Percentiles rank a stretch among this genome's conserved stretches.
Evolutionary conservation across 805 yeast genomes (phyloP).

Genomic region (Jamesozyma spencerorum): DNA sequence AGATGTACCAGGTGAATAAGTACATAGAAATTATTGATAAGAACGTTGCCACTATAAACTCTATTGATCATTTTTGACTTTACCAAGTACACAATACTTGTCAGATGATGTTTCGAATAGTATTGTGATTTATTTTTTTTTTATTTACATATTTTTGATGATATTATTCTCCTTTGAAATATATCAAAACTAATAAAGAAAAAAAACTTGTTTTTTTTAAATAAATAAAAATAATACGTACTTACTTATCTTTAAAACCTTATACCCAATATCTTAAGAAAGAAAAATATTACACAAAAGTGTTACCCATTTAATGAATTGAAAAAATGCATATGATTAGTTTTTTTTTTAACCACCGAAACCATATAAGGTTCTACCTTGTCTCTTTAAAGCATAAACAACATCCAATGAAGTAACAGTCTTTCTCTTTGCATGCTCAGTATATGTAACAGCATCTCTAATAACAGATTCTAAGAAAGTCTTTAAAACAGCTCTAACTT

Average conservation of each 20-base stretch:
- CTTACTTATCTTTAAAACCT: background rate
- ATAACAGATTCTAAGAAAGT: constrained; percentile 93
- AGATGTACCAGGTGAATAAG: too few species aligned
- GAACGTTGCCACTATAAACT: too few species aligned
- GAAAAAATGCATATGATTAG: constrained; percentile 50
- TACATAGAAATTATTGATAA: too few species aligned
- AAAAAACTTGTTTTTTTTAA: background rate
- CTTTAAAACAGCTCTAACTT: too few species aligned
- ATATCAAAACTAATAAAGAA: background rate
- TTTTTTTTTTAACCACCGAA: constrained; percentile 75
- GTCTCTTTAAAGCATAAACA: constrained; percentile 98
- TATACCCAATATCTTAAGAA: constrained; percentile 1
- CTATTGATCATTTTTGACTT: too few species aligned
- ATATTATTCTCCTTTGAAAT: too few species aligned
- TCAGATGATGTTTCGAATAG: too few species aligned
- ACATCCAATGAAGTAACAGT: constrained; percentile 97
- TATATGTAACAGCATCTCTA: constrained; percentile 97
- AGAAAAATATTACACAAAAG: background rate
- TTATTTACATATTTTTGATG: too few species aligned
- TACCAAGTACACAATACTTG: too few species aligned
- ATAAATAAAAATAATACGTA: background rate
- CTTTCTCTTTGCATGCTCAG: constrained; percentile 99
- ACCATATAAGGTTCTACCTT: constrained; percentile 99
- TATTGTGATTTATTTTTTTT: too few species aligned
- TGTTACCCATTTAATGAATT: constrained; percentile 72